Evolutionary conservation across 2,329 filamentous ascomycete genomes (phyloP), one percentile per base, ranked within the genome.

Genomic region (Lasiodiplodia theobromae): DNA sequence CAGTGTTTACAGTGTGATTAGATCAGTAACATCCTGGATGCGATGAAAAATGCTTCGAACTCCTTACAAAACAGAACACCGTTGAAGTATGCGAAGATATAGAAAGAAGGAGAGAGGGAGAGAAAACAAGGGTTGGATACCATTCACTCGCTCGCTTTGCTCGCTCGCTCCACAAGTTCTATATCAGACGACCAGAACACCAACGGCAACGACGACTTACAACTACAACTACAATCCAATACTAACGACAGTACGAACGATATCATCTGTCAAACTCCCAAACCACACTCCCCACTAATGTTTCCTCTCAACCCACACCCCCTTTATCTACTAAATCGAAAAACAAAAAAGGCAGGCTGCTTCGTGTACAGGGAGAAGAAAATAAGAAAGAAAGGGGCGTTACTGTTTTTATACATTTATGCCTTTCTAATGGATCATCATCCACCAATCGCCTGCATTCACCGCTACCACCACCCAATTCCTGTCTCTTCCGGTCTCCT

Each of bases 331-430:
- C 44, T 10, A n/a, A 47, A 47, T 47, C 18, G 18, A 47, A 44
- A 44, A 44, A 7, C 7, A 47, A 47, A 47, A n/a, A 47, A 8
- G 4, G 7, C 44, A 47, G 44, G 44, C 44, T 47, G 44, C 21
- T 47, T 47, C 44, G 44, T 21, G 10, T 47, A 47, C 44, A 47
- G 44, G 11, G 44, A 47, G 31, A 37, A 34, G 14, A 37, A 16
- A 34, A 23, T 5, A 34, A 34, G 21, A 31, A 38, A 56, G n/a
- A 21, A 21, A 14, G 21, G 16, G 54, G n/a, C 54, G 54, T 58
- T 58, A 58, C 54, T 40, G 54, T 31, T 58, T n/a, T 58, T 21
- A 16, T 58, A 62, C 16, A 49, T 34, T 64, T 37, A 37, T 37
- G 28, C 38, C 23, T 5, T 47, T 31, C 38, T 38, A 21, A 44